A percentile compares a stretch with the other conserved stretches of the same genome.
These are phyloP conservation scores for Saksenaea vasiformis DNA, from an alignment of 371 early-diverging fungal genomes.

Conservation along the genomic window DNA sequence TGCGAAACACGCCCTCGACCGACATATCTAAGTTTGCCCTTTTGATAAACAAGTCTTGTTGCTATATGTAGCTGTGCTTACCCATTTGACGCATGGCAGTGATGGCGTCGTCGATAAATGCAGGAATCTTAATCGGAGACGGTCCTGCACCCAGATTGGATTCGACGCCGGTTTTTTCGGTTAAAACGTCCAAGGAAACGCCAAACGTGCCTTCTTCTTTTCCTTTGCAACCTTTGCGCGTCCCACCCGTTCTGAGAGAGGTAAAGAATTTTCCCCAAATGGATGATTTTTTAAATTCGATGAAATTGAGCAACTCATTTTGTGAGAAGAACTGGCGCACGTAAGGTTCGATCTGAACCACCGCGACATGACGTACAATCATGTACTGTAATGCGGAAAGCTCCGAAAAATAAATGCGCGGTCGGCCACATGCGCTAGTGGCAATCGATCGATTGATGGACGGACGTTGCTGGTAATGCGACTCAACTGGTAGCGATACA, in stretches of 20 bases:
- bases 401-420: conserved; percentile 71
- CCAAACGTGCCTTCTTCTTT: conserved; percentile 66
- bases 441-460: conserved; percentile 9
- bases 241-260: conserved; percentile 55
- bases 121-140: conserved; percentile 75
- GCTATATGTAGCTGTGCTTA: conserved; percentile 1
- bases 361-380: conserved; percentile 86
- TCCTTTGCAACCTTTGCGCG: conserved; percentile 47
- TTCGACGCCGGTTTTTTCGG: conserved; percentile 77
- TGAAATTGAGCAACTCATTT: conserved; percentile 70
- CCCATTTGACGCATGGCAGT: conserved; percentile 77
- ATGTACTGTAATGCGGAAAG: conserved; percentile 84
- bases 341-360: conserved; percentile 72
- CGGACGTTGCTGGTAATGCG: background rate
- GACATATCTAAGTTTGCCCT: conserved; percentile 75
- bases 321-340: conserved; percentile 64
- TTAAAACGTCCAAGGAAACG: conserved; percentile 44
- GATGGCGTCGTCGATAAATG: conserved; percentile 85
- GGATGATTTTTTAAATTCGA: conserved; percentile 69
- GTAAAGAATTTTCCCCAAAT: conserved; percentile 78
- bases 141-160: conserved; percentile 80
- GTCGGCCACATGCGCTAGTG: conserved; percentile 13
- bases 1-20: conserved; percentile 94
- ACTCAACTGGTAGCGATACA: no score
- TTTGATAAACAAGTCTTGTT: background rate